Conservation (phyloP, 2,329 filamentous ascomycete species). For the Colletotrichum limetticola region DNA sequence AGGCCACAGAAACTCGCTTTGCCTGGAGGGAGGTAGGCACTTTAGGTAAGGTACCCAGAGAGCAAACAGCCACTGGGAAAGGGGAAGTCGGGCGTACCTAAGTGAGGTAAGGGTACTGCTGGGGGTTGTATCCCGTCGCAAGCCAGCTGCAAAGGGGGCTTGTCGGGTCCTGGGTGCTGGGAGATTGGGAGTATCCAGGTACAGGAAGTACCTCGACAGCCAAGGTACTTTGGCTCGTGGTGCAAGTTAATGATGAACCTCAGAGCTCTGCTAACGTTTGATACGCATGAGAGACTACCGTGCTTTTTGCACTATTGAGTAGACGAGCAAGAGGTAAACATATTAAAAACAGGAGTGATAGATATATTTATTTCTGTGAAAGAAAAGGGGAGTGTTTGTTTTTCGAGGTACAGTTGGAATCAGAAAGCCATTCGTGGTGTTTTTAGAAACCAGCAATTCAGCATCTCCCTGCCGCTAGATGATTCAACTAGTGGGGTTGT, state of each 20-base stretch:
- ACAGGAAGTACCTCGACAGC: neutral
- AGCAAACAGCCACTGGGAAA: conserved; percentile 5
- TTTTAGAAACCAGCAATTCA: conserved; percentile 1
- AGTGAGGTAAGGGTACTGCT: neutral
- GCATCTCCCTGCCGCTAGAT: neutral
- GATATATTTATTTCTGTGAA: too few relatives aligned
- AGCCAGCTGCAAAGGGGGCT: neutral
- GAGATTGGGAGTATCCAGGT: neutral
- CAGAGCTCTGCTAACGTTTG: neutral
- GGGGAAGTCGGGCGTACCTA: neutral
- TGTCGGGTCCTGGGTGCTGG: neutral
- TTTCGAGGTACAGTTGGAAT: neutral
- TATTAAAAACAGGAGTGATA: too few relatives aligned
- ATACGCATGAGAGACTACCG: neutral
- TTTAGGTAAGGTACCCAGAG: neutral
- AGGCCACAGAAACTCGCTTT: conserved; percentile 16
- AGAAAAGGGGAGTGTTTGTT: neutral
- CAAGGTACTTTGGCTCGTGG: neutral
- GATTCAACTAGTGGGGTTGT: neutral
- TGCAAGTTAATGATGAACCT: neutral
- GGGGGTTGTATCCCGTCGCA: neutral
- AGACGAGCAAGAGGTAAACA: neutral
- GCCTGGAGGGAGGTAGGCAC: neutral
- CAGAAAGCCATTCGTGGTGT: neutral
- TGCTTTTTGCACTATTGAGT: neutral